Base-by-base conservation (phyloP, 805 yeast species). In the Candida sonorensis region DNA sequence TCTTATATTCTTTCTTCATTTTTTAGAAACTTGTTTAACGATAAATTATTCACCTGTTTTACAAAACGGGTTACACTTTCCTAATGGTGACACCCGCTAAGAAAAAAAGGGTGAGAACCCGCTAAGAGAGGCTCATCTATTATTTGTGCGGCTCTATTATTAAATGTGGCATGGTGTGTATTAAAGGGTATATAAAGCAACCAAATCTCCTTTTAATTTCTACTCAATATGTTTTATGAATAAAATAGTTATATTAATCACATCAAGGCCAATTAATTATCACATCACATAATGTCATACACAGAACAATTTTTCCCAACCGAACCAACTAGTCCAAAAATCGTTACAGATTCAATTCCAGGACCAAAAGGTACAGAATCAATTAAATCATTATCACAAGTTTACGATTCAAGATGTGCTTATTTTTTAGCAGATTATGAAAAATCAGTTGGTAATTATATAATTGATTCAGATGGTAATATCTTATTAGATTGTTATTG, bases 401-500 rank as follows among this genome's bases (percentile, higher is more conserved):
- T 78, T 15, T 80, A 77, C 40, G 94, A 83, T 51, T 59, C 80
- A 37, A 67, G 85, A 56, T 76, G 88, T 29, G 78, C 76, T 22
- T 79, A 81, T 64, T 81, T 81, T 53, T 62, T 81, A 33, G 83
- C 78, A 34, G 94, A 84, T 59, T 84, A 83, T 60, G 66, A 66
- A 33, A 79, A 79, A 55, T 81, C 92, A 2, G 35, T 50, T 22
- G 94, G 94, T 55, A 84, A 84, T 72, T 84, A 82, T 63, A 68
- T 84, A 29, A 80, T 68, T 32, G 94, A 84, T 50, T 81, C 69
- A 20, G 94, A 84, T 50, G 94, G 94, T 29, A 84, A 85, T 66
- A 53, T 62, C 23, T 64, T 69, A 51, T 71, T 84, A 48, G 94
- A 84, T 55, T 75, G 77, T 25, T 84, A 83, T 53, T 81, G 85